Evolutionary conservation across 1,284 basidiomycete genomes (phyloP).

Genomic region (Omphalotus olearius): DNA sequence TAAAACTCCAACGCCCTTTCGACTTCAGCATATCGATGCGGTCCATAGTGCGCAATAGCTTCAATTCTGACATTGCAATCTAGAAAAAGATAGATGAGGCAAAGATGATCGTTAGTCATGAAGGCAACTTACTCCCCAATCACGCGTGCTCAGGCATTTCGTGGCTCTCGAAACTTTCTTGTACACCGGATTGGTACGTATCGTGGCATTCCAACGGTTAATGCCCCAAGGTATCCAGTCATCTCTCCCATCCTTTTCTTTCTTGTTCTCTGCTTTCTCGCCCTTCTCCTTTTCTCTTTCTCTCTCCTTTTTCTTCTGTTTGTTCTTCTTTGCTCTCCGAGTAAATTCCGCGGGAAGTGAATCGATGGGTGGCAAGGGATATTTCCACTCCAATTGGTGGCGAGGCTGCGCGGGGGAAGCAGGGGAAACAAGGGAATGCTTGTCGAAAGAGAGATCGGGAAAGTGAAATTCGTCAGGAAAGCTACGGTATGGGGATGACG

Average conservation of each 20-base stretch:
- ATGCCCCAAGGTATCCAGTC: conserved; percentile 67
- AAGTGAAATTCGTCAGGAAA: conserved; percentile 6
- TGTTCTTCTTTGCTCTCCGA: conserved; percentile 53
- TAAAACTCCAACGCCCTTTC: conserved; percentile 84
- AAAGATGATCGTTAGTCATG: conserved; percentile 1
- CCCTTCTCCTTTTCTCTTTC: conserved; percentile 34
- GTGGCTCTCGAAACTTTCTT: conserved; percentile 61
- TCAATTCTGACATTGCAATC: conserved; percentile 76
- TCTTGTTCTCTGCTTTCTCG: conserved; percentile 29
- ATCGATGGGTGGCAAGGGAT: conserved; percentile 59
- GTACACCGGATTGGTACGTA: conserved; percentile 71
- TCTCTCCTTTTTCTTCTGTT: conserved; percentile 54
- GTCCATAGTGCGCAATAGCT: conserved; percentile 78
- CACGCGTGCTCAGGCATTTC: conserved; percentile 72
- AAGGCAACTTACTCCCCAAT: conserved; percentile 65
- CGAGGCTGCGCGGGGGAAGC: conserved; percentile 26
- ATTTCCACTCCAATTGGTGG: conserved; percentile 41
- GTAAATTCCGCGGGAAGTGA: conserved; percentile 60
- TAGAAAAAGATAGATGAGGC: conserved; percentile 24
- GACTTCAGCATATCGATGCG: conserved; percentile 84
- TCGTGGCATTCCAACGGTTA: conserved; percentile 64
- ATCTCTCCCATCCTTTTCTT: conserved; percentile 41
- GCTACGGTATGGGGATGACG: conserved; percentile 5
- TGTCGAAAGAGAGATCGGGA: conserved; percentile 19
- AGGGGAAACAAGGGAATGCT: conserved; percentile 13